These are phyloP conservation scores for Magnaporthiopsis rhizophila DNA, from an alignment of 2,329 filamentous ascomycete genomes.

Conservation along the genomic window DNA sequence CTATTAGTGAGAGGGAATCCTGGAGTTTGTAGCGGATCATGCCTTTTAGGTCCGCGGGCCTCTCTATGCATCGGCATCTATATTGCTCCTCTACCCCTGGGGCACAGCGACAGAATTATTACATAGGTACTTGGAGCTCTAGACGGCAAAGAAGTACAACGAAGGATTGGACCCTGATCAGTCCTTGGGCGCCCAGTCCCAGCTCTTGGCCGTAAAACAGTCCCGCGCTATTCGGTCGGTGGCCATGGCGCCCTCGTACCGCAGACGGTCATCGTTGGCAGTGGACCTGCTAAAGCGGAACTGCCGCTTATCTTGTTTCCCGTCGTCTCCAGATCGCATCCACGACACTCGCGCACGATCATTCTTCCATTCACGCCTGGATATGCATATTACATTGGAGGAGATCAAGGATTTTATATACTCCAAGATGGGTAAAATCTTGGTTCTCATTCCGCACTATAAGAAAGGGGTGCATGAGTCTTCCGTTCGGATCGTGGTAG, in stretches of 20 bases:
- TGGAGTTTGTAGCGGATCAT: no score
- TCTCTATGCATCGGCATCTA: no score
- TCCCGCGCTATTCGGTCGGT: conserved; percentile 41
- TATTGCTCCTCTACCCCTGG: no score
- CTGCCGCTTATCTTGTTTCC: conserved; percentile 13
- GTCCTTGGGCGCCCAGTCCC: conserved; percentile 52
- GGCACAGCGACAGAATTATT: no score
- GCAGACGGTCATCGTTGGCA: conserved; percentile 40
- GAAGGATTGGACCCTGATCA: no score
- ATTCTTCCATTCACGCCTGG: conserved; percentile 38
- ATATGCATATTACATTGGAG: conserved; percentile 34
- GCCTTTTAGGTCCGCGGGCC: no score
- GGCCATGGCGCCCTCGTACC: conserved; percentile 39
- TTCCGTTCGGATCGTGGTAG: neutral
- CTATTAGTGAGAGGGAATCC: no score
- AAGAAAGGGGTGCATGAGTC: neutral
- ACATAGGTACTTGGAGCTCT: no score
- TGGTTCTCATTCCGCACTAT: conserved; percentile 56
- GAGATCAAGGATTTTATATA: conserved; percentile 52
- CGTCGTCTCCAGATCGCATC: conserved; percentile 18
- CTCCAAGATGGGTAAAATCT: conserved; percentile 58
- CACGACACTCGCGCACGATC: conserved; percentile 32
- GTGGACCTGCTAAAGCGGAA: conserved; percentile 46
- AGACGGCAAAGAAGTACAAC: no score
- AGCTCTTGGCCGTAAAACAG: conserved; percentile 47